phyloP scores from a whole-genome alignment of 352 stramenopile genomes.

The Phytopythium cucurbitacearum region DNA sequence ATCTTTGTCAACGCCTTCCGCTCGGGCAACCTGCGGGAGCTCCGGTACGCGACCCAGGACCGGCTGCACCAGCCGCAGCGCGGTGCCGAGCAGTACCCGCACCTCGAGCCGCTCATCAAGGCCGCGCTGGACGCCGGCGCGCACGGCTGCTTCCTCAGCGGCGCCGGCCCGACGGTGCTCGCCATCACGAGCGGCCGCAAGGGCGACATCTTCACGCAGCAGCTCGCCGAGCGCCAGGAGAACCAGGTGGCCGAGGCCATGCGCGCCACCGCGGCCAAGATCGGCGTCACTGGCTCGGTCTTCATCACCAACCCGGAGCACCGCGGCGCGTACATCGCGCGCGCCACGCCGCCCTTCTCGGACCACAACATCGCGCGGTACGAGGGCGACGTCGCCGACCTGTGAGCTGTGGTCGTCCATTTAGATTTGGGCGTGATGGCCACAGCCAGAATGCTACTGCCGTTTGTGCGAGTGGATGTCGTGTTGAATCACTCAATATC shows the following conservation, averaged over 20 bases:
- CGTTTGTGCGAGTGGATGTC: too few species aligned
- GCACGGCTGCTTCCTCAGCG: constrained; percentile 95
- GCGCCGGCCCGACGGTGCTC: constrained; percentile 96
- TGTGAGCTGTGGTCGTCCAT: constrained; percentile 19
- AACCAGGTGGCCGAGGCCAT: constrained; percentile 96
- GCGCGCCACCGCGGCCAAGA: constrained; percentile 88
- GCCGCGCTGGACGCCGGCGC: constrained; percentile 92
- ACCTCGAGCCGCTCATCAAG: constrained; percentile 96
- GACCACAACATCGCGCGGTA: constrained; percentile 76
- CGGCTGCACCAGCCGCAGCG: constrained; percentile 96
- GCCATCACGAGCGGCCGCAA: constrained; percentile 96
- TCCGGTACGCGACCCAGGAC: constrained; percentile 94
- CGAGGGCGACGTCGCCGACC: constrained; percentile 77
- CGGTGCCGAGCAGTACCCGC: constrained; percentile 92
- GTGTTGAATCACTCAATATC: too few species aligned
- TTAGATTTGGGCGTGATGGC: constrained; percentile 1
- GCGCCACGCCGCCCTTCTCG: constrained; percentile 91
- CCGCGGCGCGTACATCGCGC: constrained; percentile 94
- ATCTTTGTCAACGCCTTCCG: constrained; percentile 97
- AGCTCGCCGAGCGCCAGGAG: constrained; percentile 81
- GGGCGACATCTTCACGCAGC: constrained; percentile 99
- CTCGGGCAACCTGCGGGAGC: constrained; percentile 95
- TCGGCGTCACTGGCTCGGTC: constrained; percentile 92
- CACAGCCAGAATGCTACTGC: neutral
- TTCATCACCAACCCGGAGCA: constrained; percentile 97